Conservation (phyloP, 2,329 filamentous ascomycete species). For the Dothideomycetes sp. region DNA sequence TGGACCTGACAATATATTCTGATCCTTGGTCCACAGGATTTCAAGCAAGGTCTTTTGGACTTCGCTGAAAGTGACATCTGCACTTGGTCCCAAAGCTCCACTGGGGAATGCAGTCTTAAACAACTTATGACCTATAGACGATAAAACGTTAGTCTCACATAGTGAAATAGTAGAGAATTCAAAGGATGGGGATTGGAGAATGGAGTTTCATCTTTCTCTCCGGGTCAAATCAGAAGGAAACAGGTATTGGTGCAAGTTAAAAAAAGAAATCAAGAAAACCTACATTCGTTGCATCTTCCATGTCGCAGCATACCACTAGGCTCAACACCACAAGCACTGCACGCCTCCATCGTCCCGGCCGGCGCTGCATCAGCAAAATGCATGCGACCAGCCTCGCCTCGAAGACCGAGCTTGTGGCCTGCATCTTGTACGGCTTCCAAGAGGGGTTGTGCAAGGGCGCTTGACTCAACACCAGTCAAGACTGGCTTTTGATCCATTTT, state of each 20-base stretch:
- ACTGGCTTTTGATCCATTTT: no score
- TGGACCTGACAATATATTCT: not conserved
- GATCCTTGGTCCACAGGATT: not conserved
- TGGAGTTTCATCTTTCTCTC: not conserved
- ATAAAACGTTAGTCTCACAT: not conserved
- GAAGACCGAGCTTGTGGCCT: not conserved
- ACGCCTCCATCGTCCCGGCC: conserved; percentile 8
- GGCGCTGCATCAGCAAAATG: conserved; percentile 4
- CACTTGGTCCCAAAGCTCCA: not conserved
- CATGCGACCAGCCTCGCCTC: not conserved
- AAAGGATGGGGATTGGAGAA: not conserved
- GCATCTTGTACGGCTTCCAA: not conserved
- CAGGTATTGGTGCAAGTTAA: not conserved
- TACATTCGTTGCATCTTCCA: conserved; percentile 1
- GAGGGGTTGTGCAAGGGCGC: no score
- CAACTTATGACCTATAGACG: not conserved
- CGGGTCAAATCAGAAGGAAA: not conserved
- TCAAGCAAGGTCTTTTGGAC: not conserved
- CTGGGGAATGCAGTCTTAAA: not conserved
- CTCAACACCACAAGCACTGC: not conserved
- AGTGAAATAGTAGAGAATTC: not conserved
- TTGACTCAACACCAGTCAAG: no score
- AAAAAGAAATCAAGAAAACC: not conserved
- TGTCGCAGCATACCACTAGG: not conserved
- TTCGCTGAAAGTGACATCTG: not conserved